Evolutionary conservation across 73 alveolate species (phyloP).

Genomic region (Breviolum minutum): DNA sequence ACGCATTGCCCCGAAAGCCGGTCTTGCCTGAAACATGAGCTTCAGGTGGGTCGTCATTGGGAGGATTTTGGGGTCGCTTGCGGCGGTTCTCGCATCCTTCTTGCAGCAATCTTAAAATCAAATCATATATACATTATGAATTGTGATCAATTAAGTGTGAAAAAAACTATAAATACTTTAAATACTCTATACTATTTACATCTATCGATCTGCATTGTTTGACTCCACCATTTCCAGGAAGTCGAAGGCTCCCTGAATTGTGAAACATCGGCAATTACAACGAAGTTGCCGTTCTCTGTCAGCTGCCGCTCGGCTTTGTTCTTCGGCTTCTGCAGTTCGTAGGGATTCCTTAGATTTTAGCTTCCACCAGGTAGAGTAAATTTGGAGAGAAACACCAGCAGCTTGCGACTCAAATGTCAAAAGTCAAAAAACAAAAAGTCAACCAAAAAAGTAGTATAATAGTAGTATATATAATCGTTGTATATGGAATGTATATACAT

Average conservation of each 20-base stretch:
- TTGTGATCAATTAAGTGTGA: no score
- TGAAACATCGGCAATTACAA: background rate
- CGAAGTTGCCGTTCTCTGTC: background rate
- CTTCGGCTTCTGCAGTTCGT: conserved; percentile 16
- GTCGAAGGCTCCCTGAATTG: background rate
- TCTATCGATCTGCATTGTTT: no score
- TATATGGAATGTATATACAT: no score
- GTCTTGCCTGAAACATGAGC: background rate
- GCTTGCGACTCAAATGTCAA: no score
- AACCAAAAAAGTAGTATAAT: background rate
- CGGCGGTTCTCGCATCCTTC: background rate
- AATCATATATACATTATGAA: no score
- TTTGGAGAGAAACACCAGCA: background rate
- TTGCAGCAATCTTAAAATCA: no score
- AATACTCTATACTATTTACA: no score
- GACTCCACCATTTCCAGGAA: no score
- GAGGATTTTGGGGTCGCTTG: background rate
- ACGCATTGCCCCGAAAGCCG: background rate
- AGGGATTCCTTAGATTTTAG: background rate
- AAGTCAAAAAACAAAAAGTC: background rate
- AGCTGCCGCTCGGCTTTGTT: background rate
- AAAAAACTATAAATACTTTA: no score
- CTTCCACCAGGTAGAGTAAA: no score
- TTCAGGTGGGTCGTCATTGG: background rate
- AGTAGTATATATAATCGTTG: no score